Evolutionary conservation across 2,329 filamentous ascomycete genomes (phyloP), one percentile per base, ranked within the genome.

Genomic region (Xylariales sp.): DNA sequence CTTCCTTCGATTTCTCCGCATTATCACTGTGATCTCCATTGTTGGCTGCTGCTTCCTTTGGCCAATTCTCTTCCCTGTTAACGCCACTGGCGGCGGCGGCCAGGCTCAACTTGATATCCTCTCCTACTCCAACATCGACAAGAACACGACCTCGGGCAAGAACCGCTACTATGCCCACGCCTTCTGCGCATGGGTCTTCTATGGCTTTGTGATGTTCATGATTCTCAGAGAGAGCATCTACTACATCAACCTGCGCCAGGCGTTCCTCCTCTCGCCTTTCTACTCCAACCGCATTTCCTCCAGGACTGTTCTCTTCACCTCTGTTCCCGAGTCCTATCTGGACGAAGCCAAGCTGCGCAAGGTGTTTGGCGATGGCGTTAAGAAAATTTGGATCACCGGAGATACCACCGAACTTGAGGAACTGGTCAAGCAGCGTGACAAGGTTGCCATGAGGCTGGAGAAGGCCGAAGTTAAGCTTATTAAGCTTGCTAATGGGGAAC

Each of bases 201-300:
- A 85, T 60, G 78, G 78, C 31, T 97, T 97, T 57, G 74, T 97
- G 47, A 83, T 97, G 60, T 93, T 87, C 63, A 83, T 88, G 54
- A 79, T 97, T 45, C 85, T 89, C 40, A 78, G 91, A 41, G 91
- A 97, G 62, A 83, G 80, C 56, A 85, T 97, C 51, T 95, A 83
- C 73, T 95, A 88, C 63, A 85, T 96, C 68, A 95, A 94, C 54
- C 66, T 97, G 36, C 85, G 90, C 46, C 91, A 97, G 64, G 91
- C 91, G 0, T 96, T 94, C 64, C 78, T 94, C 28, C 76, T 94
- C 39, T 90, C 88, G 10, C 88, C 89, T 10, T 71, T 86, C 33
- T 94, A 94, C 58, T 77, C 88, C 37, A 84, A 83, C 53, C 85
- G 90, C 40, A 81, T 96, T 31, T 96, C 91, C 2, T 91, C 90